These are phyloP conservation scores for Talaromyces stipitatus DNA, from an alignment of 495 filamentous ascomycete species.

Conservation along the genomic window DNA sequence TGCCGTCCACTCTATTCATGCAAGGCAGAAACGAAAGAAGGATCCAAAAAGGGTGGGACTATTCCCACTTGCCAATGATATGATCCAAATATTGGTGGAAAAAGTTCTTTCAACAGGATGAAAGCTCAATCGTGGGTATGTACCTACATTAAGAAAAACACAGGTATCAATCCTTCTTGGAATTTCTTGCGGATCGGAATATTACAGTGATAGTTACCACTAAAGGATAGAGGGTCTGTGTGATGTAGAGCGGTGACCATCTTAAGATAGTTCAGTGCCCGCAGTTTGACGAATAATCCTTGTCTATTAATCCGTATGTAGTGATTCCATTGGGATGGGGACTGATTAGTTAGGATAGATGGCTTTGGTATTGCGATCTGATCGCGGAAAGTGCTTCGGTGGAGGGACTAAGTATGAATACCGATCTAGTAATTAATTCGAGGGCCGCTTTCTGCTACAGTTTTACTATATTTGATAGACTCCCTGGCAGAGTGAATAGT, in stretches of 20 bases:
- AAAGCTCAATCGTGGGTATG: too few relatives aligned
- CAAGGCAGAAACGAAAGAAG: not conserved
- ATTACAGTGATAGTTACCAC: too few relatives aligned
- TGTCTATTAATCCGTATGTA: not conserved
- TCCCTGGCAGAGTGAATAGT: too few relatives aligned
- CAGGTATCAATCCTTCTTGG: not conserved
- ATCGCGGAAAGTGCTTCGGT: not conserved
- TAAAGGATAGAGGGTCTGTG: not conserved
- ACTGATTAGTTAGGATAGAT: not conserved
- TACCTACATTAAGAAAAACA: too few relatives aligned
- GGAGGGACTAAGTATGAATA: too few relatives aligned
- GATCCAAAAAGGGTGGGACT: not conserved
- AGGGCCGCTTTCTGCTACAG: too few relatives aligned
- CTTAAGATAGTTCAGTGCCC: not conserved
- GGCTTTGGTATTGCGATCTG: not conserved
- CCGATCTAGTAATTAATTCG: too few relatives aligned
- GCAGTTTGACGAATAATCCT: not conserved
- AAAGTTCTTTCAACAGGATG: too few relatives aligned
- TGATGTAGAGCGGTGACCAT: not conserved
- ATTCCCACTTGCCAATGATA: too few relatives aligned
- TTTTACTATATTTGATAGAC: too few relatives aligned
- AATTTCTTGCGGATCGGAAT: not conserved
- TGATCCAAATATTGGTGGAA: not conserved
- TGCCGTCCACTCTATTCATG: not conserved
- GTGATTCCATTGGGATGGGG: too few relatives aligned